Base-by-base conservation (phyloP, 2,329 filamentous ascomycete genomes). In the Arthrobotrys pseudoclavata region DNA sequence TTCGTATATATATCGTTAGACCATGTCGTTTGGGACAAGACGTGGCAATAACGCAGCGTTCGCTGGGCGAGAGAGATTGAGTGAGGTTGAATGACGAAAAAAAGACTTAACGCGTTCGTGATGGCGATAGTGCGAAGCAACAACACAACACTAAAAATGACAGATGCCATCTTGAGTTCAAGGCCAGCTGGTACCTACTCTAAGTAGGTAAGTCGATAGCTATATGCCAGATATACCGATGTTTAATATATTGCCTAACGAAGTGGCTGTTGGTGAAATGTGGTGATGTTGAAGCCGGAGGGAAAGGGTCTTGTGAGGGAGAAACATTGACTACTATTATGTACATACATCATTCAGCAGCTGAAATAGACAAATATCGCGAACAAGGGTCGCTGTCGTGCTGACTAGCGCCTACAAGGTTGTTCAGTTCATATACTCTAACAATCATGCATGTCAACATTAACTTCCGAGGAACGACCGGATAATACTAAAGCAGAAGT, bases 1-100 rank as follows among this genome's bases (percentile, higher is more conserved):
- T 24, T 45, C 61, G 66, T 76, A 40, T 52, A 60, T 55, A 22
- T 62, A 62, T 67, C 50, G 47, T 63, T 47, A 77, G 67, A 71
- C 60, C 74, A 77, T 77, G 26, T 71, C 67, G 64, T 48, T 40
- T 20, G 26, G 60, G 53, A 34, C 79, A 48, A 79, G 72, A 79
- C 80, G 76, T 66, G 20, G 45, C 45, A 66, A 67, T 76, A 74
- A 63, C 64, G 80, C 74, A 67, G 80, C 76, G 76, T 68, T 79
- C n/a, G 52, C 29, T 77, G 80, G 79, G 47, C 22, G 47, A 24
- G 47, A 24, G 47, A 24, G 45, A 24, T 48, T 48, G 47, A 50
- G 22, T 79, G 79, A 80, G 80, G 76, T 81, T 75, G 79, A 40
- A 45, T 15, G 15, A 48, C 42, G 37, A n/a, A 42, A 37, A n/a